phyloP scores from a whole-genome alignment of 1,284 basidiomycete species.

The Austroboletus olivaceoglutinosus region DNA sequence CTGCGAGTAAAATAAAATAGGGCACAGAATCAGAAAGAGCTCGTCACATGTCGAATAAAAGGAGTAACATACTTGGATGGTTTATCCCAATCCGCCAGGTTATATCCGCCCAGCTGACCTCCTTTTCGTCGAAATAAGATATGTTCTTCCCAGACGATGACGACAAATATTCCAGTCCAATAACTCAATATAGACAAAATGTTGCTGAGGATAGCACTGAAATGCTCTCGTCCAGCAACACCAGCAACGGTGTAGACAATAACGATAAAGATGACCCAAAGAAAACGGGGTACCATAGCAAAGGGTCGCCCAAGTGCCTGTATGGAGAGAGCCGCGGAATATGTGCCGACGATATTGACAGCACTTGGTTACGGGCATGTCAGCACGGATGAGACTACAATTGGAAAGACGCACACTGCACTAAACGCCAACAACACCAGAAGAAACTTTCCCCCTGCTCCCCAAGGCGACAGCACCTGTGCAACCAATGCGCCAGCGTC shows the following conservation, averaged over 20 bases:
- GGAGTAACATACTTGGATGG: conserved; percentile 37
- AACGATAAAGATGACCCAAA: conserved; percentile 58
- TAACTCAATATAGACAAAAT: conserved; percentile 58
- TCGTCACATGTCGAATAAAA: too few species aligned
- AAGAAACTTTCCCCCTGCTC: conserved; percentile 57
- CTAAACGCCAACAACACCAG: conserved; percentile 58
- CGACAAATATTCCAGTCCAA: conserved; percentile 61
- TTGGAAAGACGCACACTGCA: conserved; percentile 38
- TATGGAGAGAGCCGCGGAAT: conserved; percentile 55
- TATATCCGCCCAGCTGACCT: conserved; percentile 49
- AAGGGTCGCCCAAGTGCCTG: conserved; percentile 56
- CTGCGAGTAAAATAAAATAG: conserved; percentile 12
- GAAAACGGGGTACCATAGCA: conserved; percentile 55
- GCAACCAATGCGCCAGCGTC: conserved; percentile 47
- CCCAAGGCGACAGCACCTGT: conserved; percentile 45
- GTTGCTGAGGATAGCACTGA: conserved; percentile 55
- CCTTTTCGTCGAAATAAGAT: conserved; percentile 50
- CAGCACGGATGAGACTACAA: background rate
- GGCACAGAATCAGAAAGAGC: too few species aligned
- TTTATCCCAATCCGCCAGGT: conserved; percentile 53
- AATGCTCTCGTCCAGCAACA: conserved; percentile 60
- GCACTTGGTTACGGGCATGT: conserved; percentile 38
- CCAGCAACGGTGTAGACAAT: conserved; percentile 57
- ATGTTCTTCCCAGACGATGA: conserved; percentile 58
- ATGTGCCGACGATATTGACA: conserved; percentile 56